Evolutionary conservation across 192 early-diverging fungal genomes (phyloP).

Genomic region (Irineochytrium annulatum): DNA sequence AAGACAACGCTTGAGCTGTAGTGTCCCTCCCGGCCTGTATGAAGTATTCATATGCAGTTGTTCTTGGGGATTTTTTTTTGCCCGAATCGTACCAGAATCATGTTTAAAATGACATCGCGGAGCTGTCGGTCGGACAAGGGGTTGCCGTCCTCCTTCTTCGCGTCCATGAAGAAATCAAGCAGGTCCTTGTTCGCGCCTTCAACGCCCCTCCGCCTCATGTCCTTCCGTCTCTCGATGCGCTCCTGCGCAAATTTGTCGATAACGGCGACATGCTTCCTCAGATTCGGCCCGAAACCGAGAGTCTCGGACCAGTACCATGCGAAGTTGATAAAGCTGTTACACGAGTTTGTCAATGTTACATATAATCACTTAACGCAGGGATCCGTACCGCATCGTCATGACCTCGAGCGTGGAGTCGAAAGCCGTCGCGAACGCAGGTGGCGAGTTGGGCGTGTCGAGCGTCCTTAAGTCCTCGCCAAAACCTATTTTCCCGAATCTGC

Average conservation of each 20-base stretch:
- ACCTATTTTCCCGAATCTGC: background rate
- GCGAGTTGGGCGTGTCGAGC: background rate
- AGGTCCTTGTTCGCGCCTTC: conserved; percentile 20
- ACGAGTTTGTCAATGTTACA: conserved; percentile 21
- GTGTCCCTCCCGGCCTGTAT: conserved; percentile 49
- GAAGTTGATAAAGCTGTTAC: background rate
- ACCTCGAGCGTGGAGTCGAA: background rate
- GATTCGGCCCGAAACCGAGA: background rate
- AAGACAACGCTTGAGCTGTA: conserved; percentile 52
- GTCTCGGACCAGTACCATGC: conserved; percentile 1
- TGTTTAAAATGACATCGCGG: conserved; percentile 31
- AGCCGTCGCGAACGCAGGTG: background rate
- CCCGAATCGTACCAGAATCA: too few relatives aligned
- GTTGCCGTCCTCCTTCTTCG: conserved; percentile 11
- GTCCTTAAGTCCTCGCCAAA: background rate
- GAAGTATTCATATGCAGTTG: too few relatives aligned
- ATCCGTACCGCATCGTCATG: background rate
- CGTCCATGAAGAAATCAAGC: conserved; percentile 32
- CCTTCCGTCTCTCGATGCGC: background rate
- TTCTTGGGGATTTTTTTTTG: too few relatives aligned
- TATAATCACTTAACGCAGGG: too few relatives aligned
- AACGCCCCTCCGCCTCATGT: background rate
- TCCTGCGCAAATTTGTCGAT: background rate
- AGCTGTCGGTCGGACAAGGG: conserved; percentile 21
- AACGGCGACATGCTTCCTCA: conserved; percentile 8